Evolutionary conservation across 306 rosid species (phyloP).

Genomic region (Abrus pulchellus): DNA sequence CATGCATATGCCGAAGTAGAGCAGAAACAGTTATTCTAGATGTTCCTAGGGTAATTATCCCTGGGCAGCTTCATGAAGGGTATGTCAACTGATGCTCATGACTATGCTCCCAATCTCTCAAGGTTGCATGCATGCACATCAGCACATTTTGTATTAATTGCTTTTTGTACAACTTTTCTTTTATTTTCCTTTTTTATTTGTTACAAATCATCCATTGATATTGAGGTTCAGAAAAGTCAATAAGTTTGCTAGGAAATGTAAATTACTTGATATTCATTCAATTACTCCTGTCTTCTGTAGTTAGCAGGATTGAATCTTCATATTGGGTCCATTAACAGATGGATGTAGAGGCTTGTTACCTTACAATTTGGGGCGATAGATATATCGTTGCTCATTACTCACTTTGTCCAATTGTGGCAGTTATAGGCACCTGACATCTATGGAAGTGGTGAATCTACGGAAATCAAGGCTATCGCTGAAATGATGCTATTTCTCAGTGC

Average conservation of each 20-base stretch:
- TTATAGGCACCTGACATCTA: constrained; percentile 15
- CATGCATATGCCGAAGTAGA: neutral
- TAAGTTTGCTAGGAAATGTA: constrained; percentile 32
- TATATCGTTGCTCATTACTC: constrained; percentile 34
- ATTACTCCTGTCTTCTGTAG: neutral
- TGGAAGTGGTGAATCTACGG: constrained; percentile 8
- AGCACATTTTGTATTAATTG: neutral
- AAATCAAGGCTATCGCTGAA: constrained; percentile 26
- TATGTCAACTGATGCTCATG: neutral
- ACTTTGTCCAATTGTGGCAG: constrained; percentile 37
- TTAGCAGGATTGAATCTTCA: constrained; percentile 22
- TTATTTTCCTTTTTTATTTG: neutral
- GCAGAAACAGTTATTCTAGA: neutral
- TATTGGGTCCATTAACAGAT: constrained; percentile 14
- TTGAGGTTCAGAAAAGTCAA: constrained; percentile 23
- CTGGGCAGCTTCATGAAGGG: neutral
- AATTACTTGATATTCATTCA: constrained; percentile 35
- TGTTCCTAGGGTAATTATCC: constrained; percentile 17
- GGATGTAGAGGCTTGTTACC: neutral
- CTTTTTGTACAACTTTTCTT: constrained; percentile 8
- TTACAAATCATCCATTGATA: neutral
- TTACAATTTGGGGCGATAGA: neutral
- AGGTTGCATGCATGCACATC: constrained; percentile 7
- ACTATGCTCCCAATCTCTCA: constrained; percentile 18
- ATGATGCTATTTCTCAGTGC: constrained; percentile 41